phyloP scores from a whole-genome alignment of 2,329 filamentous ascomycete genomes.

The Xylaria sp. region DNA sequence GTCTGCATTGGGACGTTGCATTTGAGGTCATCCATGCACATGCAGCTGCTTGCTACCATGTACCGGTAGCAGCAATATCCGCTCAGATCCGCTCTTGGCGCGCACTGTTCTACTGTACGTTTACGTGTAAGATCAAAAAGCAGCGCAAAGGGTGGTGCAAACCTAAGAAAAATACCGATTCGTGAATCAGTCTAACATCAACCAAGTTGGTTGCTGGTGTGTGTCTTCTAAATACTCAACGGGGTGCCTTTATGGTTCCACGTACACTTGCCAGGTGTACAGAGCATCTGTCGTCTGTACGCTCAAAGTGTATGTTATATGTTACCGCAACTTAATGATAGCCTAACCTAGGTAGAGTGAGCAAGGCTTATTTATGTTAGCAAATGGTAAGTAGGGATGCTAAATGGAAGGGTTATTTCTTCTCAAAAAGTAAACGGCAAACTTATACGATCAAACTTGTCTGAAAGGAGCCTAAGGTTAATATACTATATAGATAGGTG shows the following conservation, averaged over 20 bases:
- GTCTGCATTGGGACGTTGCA: constrained; percentile 13
- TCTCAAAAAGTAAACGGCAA: no score
- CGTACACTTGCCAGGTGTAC: background rate
- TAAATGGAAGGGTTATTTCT: no score
- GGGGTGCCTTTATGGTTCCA: background rate
- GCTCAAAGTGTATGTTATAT: background rate
- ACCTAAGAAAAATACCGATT: background rate
- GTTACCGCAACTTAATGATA: background rate
- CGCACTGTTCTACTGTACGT: background rate
- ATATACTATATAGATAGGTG: no score
- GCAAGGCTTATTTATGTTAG: no score
- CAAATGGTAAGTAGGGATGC: no score
- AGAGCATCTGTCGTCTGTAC: background rate
- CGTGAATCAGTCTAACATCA: background rate
- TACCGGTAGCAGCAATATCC: constrained; percentile 14
- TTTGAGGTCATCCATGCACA: constrained; percentile 15
- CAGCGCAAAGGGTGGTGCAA: background rate
- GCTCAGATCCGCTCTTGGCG: constrained; percentile 15
- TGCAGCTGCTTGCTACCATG: constrained; percentile 7
- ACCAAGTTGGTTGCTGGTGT: background rate
- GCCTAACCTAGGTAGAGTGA: no score
- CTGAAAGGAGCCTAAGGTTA: no score
- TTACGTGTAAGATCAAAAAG: background rate
- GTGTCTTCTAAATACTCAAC: no score
- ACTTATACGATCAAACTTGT: no score